A percentile compares a stretch with the other conserved stretches of the same genome.
These are phyloP conservation scores for Candida montana DNA, from an alignment of 805 yeast species.

Conservation along the genomic window DNA sequence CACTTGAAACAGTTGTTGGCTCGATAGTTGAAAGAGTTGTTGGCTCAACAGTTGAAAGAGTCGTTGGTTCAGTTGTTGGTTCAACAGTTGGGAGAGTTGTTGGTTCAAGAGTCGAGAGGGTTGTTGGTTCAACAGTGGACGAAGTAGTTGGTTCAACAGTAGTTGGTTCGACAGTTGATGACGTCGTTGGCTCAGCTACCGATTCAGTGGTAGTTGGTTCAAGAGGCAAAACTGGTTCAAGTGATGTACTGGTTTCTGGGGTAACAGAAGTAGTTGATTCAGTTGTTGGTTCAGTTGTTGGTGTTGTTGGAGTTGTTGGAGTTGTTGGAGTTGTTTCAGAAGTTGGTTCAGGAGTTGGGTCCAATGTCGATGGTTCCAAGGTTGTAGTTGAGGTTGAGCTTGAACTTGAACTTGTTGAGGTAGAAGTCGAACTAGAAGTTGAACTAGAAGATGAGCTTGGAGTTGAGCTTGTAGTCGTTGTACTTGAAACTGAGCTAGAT, in stretches of 20 bases:
- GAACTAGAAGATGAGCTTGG: not conserved
- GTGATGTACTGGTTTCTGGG: no score
- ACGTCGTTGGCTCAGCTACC: not conserved
- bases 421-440: not conserved
- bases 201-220: not conserved
- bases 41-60: not conserved
- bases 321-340: not conserved
- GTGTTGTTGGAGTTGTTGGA: not conserved
- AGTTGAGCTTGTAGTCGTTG: not conserved
- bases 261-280: slow-evolving; percentile 1
- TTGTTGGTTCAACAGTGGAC: not conserved
- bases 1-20: not conserved
- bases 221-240: no score
- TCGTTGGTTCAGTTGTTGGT: slow-evolving; percentile 1
- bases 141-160: not conserved
- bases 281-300: not conserved
- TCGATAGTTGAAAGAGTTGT: not conserved
- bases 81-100: not conserved
- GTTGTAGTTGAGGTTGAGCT: not conserved
- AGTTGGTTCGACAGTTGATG: not conserved
- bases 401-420: not conserved
- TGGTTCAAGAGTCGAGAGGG: not conserved
- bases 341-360: not conserved
- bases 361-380: not conserved
- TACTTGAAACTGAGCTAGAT: not conserved